Conservation (phyloP, 208 protist genomes). For the Wallacemonas sp. region DNA sequence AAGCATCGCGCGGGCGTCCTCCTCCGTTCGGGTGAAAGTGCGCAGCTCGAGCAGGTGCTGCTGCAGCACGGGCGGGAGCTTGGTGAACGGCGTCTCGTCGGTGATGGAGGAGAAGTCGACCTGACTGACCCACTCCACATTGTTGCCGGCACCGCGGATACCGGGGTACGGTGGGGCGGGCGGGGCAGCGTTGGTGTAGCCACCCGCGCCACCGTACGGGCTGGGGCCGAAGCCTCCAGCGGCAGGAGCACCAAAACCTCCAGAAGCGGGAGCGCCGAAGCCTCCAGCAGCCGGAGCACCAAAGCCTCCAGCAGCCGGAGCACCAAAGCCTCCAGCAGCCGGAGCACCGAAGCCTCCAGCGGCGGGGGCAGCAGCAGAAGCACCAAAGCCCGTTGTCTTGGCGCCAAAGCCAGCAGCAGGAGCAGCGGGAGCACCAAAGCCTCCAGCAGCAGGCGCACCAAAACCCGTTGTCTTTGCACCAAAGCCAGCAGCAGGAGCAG, state of each 20-base stretch:
- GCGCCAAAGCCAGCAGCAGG: constrained; percentile 13
- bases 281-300: constrained; percentile 14
- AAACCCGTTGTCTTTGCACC: constrained; percentile 20
- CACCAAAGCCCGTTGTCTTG: background rate
- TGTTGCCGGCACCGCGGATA: constrained; percentile 72
- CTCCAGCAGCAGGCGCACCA: constrained; percentile 29
- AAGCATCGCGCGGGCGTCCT: constrained; percentile 52
- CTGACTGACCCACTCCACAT: constrained; percentile 48
- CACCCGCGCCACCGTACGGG: constrained; percentile 13
- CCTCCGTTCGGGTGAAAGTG: constrained; percentile 74
- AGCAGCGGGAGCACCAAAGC: no score
- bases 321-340: constrained; percentile 38
- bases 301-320: constrained; percentile 23
- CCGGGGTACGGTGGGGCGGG: constrained; percentile 57
- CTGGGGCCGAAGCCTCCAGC: constrained; percentile 14
- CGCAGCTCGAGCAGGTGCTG: constrained; percentile 77
- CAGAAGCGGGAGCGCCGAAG: constrained; percentile 15
- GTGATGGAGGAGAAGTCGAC: constrained; percentile 78
- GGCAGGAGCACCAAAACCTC: constrained; percentile 38
- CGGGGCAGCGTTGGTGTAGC: constrained; percentile 18
- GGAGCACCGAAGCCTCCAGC: constrained; percentile 20
- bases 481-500: constrained; percentile 18
- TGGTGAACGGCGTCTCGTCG: constrained; percentile 69
- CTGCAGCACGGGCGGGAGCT: constrained; percentile 65
- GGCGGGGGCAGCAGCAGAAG: constrained; percentile 16